These are phyloP conservation scores for Neofusicoccum ribis DNA, from an alignment of 2,329 filamentous ascomycete species.

Conservation along the genomic window DNA sequence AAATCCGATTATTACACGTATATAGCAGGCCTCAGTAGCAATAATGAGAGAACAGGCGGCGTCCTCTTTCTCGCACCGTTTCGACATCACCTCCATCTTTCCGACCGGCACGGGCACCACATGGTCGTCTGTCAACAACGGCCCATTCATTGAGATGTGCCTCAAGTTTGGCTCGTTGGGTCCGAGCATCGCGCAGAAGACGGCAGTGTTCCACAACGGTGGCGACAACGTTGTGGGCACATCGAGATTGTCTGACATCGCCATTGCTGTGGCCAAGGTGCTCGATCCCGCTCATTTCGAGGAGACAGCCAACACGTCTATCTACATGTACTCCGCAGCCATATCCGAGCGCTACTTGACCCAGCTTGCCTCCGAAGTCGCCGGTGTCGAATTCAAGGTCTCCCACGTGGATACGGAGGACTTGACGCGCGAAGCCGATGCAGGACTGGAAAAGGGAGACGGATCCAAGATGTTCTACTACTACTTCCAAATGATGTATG, in stretches of 20 bases:
- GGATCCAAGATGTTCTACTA: not conserved
- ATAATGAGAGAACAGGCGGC: too few species aligned
- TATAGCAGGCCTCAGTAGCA: too few species aligned
- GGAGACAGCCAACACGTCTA: not conserved
- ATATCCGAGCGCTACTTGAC: not conserved
- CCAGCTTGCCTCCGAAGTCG: not conserved
- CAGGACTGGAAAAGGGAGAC: not conserved
- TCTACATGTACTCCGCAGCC: not conserved
- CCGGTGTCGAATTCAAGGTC: not conserved
- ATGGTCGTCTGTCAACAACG: not conserved
- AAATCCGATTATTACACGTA: too few species aligned
- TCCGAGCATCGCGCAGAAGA: not conserved
- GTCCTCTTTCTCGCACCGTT: too few species aligned
- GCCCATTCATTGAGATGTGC: not conserved
- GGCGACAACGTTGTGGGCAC: not conserved
- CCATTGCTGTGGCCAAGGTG: not conserved
- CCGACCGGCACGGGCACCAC: not conserved
- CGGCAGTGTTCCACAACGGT: not conserved
- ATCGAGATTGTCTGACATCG: not conserved
- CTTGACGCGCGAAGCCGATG: not conserved
- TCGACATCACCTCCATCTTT: conserved; percentile 8
- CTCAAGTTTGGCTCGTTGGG: not conserved
- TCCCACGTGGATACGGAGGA: not conserved
- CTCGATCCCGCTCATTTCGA: not conserved
- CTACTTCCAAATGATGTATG: not conserved